Evolutionary conservation across 495 filamentous ascomycete genomes (phyloP), one percentile per base, ranked within the genome.

Genomic region (Astrothelium macrocarpum): DNA sequence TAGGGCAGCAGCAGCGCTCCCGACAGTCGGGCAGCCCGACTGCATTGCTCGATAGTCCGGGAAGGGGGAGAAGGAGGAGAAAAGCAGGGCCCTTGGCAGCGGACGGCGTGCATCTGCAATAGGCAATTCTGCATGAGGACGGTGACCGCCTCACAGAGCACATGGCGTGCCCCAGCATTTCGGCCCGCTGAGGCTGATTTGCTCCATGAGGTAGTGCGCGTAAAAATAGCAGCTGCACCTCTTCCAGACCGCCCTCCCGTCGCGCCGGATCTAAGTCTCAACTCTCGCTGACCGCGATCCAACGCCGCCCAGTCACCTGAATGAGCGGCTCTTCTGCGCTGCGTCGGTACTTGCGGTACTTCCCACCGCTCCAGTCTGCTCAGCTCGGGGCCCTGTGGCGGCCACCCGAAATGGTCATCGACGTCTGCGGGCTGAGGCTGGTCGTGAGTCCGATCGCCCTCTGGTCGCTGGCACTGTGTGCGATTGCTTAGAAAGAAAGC

Each of bases 151-250:
- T n/a, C 23, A 1, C 7, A 4, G 49, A n/a, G 25, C 49, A 56
- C 25, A 29, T 26, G 23, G 49, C 49, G 25, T 10, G 23, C 49
- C 25, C 49, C 49, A 56, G 49, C 49, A 56, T 56, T 56, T 56
- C 49, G 49, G 49, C 23, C 49, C 49, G 49, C 25, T 56, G 49
- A 56, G 49, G 49, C 49, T 56, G 49, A 56, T 56, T 56, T 56
- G 49, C 49, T 56, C 12, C 49, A 56, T 56, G n/a, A n/a, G n/a
- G n/a, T n/a, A n/a, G n/a, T n/a, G 49, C 49, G 49, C 12, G 49
- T 29, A 56, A 56, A 56, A 56, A 56, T 56, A 56, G 49, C 49
- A 29, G 7, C 25, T 56, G 25, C 12, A 20, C 49, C 49, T 12
- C 49, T 56, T 56, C 49, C 49, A 56, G 49, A 56, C 49, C 49